Conservation (phyloP, 768 basidiomycete species). For the Lactarius indigo region DNA sequence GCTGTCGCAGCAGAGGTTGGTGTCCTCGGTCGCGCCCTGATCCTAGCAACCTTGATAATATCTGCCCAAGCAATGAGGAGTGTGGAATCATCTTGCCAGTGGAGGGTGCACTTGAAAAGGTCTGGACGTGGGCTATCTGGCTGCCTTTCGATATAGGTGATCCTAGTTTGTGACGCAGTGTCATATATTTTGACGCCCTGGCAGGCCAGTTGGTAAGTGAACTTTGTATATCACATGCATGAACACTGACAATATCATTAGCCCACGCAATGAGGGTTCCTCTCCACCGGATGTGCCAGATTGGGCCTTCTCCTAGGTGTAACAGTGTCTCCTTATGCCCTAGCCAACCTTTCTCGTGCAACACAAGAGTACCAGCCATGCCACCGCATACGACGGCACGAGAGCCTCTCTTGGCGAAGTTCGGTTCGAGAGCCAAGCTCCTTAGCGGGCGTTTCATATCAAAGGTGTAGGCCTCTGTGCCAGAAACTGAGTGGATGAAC, state of each 20-base stretch:
- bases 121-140: conserved; percentile 85
- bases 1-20: conserved; percentile 41
- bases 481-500: conserved; percentile 77
- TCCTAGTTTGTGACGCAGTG: conserved; percentile 65
- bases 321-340: conserved; percentile 88
- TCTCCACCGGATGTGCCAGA: conserved; percentile 90
- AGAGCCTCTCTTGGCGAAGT: conserved; percentile 74
- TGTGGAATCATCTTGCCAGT: conserved; percentile 91
- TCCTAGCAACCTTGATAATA: conserved; percentile 83
- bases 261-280: conserved; percentile 92
- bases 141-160: conserved; percentile 83
- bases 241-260: conserved; percentile 70
- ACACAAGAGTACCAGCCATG: conserved; percentile 78
- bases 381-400: conserved; percentile 89
- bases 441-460: conserved; percentile 92
- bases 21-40: conserved; percentile 57
- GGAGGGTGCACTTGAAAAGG: conserved; percentile 86
- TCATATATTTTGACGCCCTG: conserved; percentile 96
- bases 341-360: conserved; percentile 95
- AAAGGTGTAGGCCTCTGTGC: conserved; percentile 77
- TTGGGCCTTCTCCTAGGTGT: conserved; percentile 86
- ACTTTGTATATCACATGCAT: background rate
- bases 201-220: background rate
- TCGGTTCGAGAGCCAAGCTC: conserved; percentile 85
- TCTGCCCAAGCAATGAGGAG: conserved; percentile 94